A percentile compares a stretch with the other conserved stretches of the same genome.
phyloP scores from a whole-genome alignment of 768 basidiomycete species.

The Megacollybia marginata region DNA sequence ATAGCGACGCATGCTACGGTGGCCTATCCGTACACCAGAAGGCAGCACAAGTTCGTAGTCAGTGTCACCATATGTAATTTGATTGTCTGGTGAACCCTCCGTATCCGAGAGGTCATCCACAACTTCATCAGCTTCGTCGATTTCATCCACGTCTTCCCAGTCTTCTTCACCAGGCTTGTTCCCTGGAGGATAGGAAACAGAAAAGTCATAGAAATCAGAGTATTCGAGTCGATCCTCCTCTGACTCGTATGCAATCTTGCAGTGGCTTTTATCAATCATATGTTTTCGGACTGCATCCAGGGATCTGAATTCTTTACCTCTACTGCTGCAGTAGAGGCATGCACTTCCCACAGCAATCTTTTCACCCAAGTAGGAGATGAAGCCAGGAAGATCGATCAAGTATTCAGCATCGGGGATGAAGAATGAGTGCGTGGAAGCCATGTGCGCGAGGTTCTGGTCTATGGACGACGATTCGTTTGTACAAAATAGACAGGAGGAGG shows the following conservation, averaged over 20 bases:
- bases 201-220: slow-evolving; percentile 93
- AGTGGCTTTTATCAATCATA: slow-evolving; percentile 94
- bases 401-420: slow-evolving; percentile 94
- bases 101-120: slow-evolving; percentile 31
- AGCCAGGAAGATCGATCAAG: slow-evolving; percentile 75
- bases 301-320: slow-evolving; percentile 73
- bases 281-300: slow-evolving; percentile 89
- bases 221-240: slow-evolving; percentile 77
- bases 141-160: slow-evolving; percentile 30
- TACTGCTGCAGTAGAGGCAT: slow-evolving; percentile 86
- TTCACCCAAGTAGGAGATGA: slow-evolving; percentile 82
- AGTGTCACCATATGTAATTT: slow-evolving; percentile 73
- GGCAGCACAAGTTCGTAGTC: slow-evolving; percentile 87
- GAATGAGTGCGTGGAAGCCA: slow-evolving; percentile 85
- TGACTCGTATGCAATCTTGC: slow-evolving; percentile 88
- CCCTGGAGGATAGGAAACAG: slow-evolving; percentile 60
- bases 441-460: slow-evolving; percentile 73
- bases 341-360: slow-evolving; percentile 91
- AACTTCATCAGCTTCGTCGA: slow-evolving; percentile 21
- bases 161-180: slow-evolving; percentile 15
- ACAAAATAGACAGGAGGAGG: slow-evolving; percentile 86
- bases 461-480: slow-evolving; percentile 39
- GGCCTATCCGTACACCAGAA: slow-evolving; percentile 87
- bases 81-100: slow-evolving; percentile 39
- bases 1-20: slow-evolving; percentile 79